A percentile compares a stretch with the other conserved stretches of the same genome.
These are phyloP conservation scores for Suillus subalutaceus DNA, from an alignment of 768 basidiomycete species.

Conservation along the genomic window DNA sequence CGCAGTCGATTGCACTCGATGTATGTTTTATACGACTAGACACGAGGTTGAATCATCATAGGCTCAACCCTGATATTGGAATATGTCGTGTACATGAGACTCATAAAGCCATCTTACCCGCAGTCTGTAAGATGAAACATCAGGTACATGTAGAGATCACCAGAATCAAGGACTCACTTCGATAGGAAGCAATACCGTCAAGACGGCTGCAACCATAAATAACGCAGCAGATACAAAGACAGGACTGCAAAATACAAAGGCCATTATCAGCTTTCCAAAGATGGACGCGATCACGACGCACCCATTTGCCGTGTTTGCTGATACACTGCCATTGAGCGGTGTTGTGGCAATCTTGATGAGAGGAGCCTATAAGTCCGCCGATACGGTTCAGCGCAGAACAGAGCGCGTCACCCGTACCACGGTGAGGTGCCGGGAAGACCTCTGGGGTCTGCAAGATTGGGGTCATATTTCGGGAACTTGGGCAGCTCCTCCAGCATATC, in stretches of 20 bases:
- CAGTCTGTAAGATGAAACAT: constrained; percentile 23
- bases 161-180: constrained; percentile 37
- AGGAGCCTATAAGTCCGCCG: constrained; percentile 49
- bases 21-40: constrained; percentile 1
- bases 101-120: constrained; percentile 22
- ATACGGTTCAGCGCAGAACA: constrained; percentile 51
- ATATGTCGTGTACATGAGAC: neutral
- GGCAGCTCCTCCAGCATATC: neutral
- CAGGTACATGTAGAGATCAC: neutral
- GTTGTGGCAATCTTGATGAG: constrained; percentile 52
- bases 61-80: neutral
- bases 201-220: constrained; percentile 43
- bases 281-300: constrained; percentile 19
- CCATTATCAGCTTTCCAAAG: neutral
- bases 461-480: neutral
- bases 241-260: constrained; percentile 33
- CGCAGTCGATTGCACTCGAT: constrained; percentile 10
- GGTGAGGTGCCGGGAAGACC: constrained; percentile 58
- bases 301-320: constrained; percentile 40
- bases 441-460: constrained; percentile 45
- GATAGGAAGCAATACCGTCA: constrained; percentile 48
- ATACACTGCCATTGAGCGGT: constrained; percentile 29
- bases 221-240: constrained; percentile 51
- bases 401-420: constrained; percentile 57
- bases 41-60: neutral